These are phyloP conservation scores for Alloascoidea hylecoeti DNA, from an alignment of 805 yeast species.

Conservation along the genomic window DNA sequence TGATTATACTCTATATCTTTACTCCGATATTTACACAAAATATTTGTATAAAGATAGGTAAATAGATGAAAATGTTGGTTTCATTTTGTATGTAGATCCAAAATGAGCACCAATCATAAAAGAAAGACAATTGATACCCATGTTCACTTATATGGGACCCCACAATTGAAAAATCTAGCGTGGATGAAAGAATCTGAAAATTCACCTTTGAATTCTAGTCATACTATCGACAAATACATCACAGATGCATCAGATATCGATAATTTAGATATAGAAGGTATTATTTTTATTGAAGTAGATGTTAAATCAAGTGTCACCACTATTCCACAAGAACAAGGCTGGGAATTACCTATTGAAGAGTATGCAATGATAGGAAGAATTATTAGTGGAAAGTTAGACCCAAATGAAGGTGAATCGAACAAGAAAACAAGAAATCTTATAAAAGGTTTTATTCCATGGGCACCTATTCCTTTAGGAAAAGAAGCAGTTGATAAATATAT, in stretches of 20 bases:
- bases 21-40: no score
- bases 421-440: conserved; percentile 5
- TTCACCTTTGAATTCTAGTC: conserved; percentile 13
- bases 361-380: conserved; percentile 12
- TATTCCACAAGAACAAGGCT: conserved; percentile 8
- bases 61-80: no score
- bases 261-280: conserved; percentile 12
- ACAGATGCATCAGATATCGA: conserved; percentile 4
- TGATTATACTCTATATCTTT: no score
- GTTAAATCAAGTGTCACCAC: conserved; percentile 10
- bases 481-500: conserved; percentile 9
- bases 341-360: conserved; percentile 16
- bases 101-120: no score
- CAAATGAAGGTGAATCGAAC: no score
- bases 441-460: conserved; percentile 28
- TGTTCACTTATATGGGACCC: conserved; percentile 20
- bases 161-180: conserved; percentile 13
- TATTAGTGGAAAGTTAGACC: no score
- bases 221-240: conserved; percentile 17
- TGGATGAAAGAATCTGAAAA: conserved; percentile 23
- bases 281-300: conserved; percentile 22
- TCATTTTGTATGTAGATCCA: no score
- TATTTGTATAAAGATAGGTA: no score
- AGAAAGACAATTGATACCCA: conserved; percentile 23
- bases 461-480: conserved; percentile 24